Conservation (phyloP, 73 alveolate genomes). For the Symbiodinium natans region DNA sequence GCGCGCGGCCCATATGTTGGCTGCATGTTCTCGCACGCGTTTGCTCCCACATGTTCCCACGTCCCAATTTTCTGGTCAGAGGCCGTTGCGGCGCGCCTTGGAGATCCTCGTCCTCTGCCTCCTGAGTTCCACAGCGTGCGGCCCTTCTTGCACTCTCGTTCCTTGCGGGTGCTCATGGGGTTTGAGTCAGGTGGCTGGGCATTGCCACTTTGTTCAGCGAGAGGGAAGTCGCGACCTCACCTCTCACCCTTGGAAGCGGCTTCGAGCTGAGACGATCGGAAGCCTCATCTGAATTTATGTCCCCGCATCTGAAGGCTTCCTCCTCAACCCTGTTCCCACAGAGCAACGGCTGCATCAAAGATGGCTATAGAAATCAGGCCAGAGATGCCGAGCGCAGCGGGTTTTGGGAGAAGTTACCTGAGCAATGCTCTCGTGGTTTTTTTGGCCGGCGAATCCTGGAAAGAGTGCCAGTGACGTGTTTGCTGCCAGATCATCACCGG, state of each 20-base stretch:
- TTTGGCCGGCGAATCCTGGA: no score
- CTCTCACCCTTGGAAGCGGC: not conserved
- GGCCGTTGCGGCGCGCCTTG: conserved; percentile 54
- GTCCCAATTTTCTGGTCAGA: not conserved
- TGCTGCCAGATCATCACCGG: conserved; percentile 57
- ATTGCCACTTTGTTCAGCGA: conserved; percentile 47
- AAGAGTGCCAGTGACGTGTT: no score
- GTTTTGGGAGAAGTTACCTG: no score
- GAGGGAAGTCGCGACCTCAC: conserved; percentile 19
- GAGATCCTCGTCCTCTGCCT: conserved; percentile 47
- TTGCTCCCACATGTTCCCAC: not conserved
- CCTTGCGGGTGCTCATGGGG: not conserved
- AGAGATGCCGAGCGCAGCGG: not conserved
- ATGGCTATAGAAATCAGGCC: conserved; percentile 57
- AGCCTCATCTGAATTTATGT: no score
- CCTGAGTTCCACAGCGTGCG: conserved; percentile 55
- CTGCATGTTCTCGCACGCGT: no score
- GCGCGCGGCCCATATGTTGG: no score
- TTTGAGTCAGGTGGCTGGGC: conserved; percentile 11
- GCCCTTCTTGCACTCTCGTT: not conserved
- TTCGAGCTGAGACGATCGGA: not conserved
- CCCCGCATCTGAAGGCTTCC: not conserved
- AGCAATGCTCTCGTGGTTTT: no score
- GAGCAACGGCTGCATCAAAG: conserved; percentile 65
- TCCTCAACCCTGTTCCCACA: conserved; percentile 31